These are phyloP conservation scores for Phialemonium atrogriseum DNA, from an alignment of 2,329 filamentous ascomycete genomes.

Conservation along the genomic window DNA sequence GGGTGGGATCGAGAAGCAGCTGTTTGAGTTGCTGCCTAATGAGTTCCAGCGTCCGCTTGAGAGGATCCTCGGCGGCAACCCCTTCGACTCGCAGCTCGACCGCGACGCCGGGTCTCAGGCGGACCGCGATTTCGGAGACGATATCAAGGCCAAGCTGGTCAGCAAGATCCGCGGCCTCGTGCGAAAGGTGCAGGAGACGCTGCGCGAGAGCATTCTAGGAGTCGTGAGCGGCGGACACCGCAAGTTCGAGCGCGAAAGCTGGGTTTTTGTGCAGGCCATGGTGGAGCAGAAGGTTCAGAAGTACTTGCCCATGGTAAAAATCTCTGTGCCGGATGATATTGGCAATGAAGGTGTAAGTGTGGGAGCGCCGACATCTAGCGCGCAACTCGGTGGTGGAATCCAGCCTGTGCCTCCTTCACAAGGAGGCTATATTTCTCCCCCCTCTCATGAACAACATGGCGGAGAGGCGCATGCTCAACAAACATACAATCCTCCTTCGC, in stretches of 20 bases:
- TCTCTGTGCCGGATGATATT: slow-evolving; percentile 36
- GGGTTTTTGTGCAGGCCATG: slow-evolving; percentile 36
- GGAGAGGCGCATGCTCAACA: slow-evolving; percentile 16
- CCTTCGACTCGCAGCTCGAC: slow-evolving; percentile 35
- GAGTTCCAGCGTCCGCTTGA: slow-evolving; percentile 33
- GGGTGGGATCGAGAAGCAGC: slow-evolving; percentile 33
- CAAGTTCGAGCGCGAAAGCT: slow-evolving; percentile 36
- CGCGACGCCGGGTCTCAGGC: slow-evolving; percentile 19
- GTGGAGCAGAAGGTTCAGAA: slow-evolving; percentile 37
- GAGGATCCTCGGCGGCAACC: slow-evolving; percentile 37
- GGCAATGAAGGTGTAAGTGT: slow-evolving; percentile 37
- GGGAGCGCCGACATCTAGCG: slow-evolving; percentile 23
- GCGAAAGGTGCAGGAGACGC: slow-evolving; percentile 35
- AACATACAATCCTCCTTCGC: slow-evolving; percentile 15
- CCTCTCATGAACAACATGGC: slow-evolving; percentile 8
- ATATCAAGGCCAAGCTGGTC: slow-evolving; percentile 34
- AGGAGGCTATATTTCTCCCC: slow-evolving; percentile 12
- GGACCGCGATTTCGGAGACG: slow-evolving; percentile 32
- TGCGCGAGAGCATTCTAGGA: slow-evolving; percentile 33
- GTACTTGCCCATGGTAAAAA: slow-evolving; percentile 36
- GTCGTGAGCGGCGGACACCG: slow-evolving; percentile 38
- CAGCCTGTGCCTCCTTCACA: slow-evolving; percentile 16
- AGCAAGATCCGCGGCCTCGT: slow-evolving; percentile 34
- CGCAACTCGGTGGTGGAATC: slow-evolving; percentile 23
- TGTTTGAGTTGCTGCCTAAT: slow-evolving; percentile 36